Conservation (phyloP, 352 stramenopile species). For the Phytopythium ostracodes region DNA sequence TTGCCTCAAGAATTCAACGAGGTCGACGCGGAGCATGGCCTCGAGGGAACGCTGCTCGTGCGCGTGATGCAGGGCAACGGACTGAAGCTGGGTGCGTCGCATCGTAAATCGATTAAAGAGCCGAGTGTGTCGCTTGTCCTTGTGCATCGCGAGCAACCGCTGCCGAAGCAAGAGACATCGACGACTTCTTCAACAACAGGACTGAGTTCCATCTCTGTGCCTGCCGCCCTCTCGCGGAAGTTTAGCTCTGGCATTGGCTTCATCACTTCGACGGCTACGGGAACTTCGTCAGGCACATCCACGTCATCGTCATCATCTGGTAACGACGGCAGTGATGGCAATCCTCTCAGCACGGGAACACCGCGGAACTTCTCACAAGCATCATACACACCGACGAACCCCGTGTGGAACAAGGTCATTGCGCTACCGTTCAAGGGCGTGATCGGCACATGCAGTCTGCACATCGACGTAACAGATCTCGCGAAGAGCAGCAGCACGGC, state of each 20-base stretch:
- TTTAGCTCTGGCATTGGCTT: slow-evolving; percentile 60
- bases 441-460: slow-evolving; percentile 73
- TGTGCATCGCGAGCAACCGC: slow-evolving; percentile 55
- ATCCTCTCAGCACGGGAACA: slow-evolving; percentile 55
- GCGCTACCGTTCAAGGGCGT: slow-evolving; percentile 67
- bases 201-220: slow-evolving; percentile 64
- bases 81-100: slow-evolving; percentile 58
- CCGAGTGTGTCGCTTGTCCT: slow-evolving; percentile 54
- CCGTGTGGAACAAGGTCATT: slow-evolving; percentile 83
- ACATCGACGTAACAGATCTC: slow-evolving; percentile 71
- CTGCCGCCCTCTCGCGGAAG: slow-evolving; percentile 57
- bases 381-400: slow-evolving; percentile 62
- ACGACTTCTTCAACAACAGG: slow-evolving; percentile 11
- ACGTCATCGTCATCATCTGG: background rate
- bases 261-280: slow-evolving; percentile 28
- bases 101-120: slow-evolving; percentile 70
- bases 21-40: slow-evolving; percentile 73
- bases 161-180: slow-evolving; percentile 25
- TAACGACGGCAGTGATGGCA: slow-evolving; percentile 14
- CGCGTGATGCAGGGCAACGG: slow-evolving; percentile 81
- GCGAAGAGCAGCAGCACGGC: slow-evolving; percentile 22
- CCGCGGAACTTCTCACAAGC: slow-evolving; percentile 52
- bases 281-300: slow-evolving; percentile 3
- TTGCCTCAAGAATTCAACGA: slow-evolving; percentile 88
- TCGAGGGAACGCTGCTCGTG: slow-evolving; percentile 64